Evolutionary conservation across 805 yeast species (phyloP).

Genomic region (Metschnikowia proteae): DNA sequence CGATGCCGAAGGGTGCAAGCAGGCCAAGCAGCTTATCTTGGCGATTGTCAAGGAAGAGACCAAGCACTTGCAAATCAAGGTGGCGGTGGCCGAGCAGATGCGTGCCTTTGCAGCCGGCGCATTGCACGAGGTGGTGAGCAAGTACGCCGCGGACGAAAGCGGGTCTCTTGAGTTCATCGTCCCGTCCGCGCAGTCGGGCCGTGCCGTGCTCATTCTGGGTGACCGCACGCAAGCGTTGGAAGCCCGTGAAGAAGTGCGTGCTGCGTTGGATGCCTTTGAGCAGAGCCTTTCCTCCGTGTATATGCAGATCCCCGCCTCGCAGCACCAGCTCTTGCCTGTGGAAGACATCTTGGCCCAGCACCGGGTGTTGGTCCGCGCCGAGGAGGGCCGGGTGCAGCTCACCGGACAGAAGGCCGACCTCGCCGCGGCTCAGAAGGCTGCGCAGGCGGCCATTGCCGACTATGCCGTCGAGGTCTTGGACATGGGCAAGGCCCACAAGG

Average conservation of each 20-base stretch:
- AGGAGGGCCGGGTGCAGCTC: conserved; percentile 49
- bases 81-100: conserved; percentile 42
- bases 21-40: conserved; percentile 66
- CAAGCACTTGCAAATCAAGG: conserved; percentile 48
- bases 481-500: conserved; percentile 86
- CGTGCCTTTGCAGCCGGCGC: conserved; percentile 28
- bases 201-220: conserved; percentile 57
- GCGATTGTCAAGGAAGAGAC: conserved; percentile 75
- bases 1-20: conserved; percentile 75
- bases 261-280: background rate
- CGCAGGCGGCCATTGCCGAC: conserved; percentile 57
- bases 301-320: conserved; percentile 60
- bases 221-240: conserved; percentile 60
- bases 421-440: conserved; percentile 56
- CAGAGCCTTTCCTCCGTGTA: conserved; percentile 47
- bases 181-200: conserved; percentile 36
- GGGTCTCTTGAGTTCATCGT: conserved; percentile 30
- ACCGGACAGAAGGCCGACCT: conserved; percentile 59
- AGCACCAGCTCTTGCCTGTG: conserved; percentile 67
- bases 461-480: conserved; percentile 67
- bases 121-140: conserved; percentile 22
- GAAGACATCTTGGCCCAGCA: conserved; percentile 49
- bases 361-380: conserved; percentile 58
- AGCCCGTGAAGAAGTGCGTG: conserved; percentile 47
- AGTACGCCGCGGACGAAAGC: conserved; percentile 14